Conservation (phyloP, 148 eudicot genomes). For the Cornus kousa region DNA sequence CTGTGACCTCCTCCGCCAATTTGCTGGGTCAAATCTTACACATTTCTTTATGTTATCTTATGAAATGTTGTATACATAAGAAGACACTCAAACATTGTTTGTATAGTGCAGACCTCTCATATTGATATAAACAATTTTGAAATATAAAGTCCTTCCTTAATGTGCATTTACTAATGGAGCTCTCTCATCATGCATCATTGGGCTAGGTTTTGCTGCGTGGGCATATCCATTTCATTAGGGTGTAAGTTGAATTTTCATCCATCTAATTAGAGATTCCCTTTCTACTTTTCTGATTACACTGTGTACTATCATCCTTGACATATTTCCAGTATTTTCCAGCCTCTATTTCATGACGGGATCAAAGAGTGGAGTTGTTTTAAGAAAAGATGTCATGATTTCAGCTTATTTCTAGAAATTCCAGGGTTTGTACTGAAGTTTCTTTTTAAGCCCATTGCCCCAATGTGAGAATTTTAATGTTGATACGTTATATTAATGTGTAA, state of each 20-base stretch:
- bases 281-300: background rate
- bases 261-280: background rate
- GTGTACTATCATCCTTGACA: background rate
- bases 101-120: background rate
- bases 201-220: background rate
- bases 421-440: constrained; percentile 49
- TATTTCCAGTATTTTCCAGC: constrained; percentile 39
- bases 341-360: constrained; percentile 90
- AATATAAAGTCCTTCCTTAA: background rate
- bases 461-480: background rate
- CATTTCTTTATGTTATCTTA: background rate
- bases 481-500: background rate
- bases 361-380: no score
- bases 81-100: background rate
- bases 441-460: constrained; percentile 1
- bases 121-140: no score
- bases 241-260: constrained; percentile 26
- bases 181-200: constrained; percentile 15
- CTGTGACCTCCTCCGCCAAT: background rate
- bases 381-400: constrained; percentile 97
- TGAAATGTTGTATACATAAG: background rate
- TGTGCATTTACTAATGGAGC: constrained; percentile 3
- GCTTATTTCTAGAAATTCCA: constrained; percentile 75
- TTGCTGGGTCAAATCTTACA: background rate
- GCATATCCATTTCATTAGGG: constrained; percentile 23